These are phyloP conservation scores for Dacryopinax primogenitus DNA, from an alignment of 768 basidiomycete species.

Conservation along the genomic window DNA sequence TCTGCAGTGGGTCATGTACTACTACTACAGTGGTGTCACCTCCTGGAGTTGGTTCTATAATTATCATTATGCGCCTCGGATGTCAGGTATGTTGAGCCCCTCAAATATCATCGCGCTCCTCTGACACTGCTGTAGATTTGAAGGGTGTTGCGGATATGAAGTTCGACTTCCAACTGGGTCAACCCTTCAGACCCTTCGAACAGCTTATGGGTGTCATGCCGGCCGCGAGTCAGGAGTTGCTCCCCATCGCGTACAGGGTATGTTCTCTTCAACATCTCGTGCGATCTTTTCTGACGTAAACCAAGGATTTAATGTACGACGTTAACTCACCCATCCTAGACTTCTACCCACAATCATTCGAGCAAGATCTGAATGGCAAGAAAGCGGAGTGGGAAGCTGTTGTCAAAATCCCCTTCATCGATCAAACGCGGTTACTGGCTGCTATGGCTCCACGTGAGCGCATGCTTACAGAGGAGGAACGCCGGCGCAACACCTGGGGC, in stretches of 20 bases:
- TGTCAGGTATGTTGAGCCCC: conserved; percentile 52
- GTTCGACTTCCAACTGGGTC: conserved; percentile 79
- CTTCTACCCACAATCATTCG: conserved; percentile 88
- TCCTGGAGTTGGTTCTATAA: conserved; percentile 99
- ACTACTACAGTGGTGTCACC: conserved; percentile 93
- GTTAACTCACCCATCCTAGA: conserved; percentile 76
- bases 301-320: conserved; percentile 79
- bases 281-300: not conserved
- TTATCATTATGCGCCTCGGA: conserved; percentile 94
- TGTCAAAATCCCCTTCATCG: conserved; percentile 97
- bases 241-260: conserved; percentile 78
- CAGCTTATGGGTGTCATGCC: conserved; percentile 98
- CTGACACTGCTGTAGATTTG: conserved; percentile 35
- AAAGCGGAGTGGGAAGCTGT: conserved; percentile 98
- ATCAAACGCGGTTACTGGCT: conserved; percentile 57
- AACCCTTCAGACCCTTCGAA: conserved; percentile 83
- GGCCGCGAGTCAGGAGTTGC: conserved; percentile 73
- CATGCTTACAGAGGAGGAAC: conserved; percentile 63
- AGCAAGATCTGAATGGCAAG: conserved; percentile 92
- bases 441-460: conserved; percentile 77
- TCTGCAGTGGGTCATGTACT: conserved; percentile 97
- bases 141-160: conserved; percentile 54
- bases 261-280: conserved; percentile 18
- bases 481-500: conserved; percentile 59
- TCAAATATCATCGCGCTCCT: not conserved